A percentile compares a stretch with the other conserved stretches of the same genome.
phyloP scores from a whole-genome alignment of 2,329 filamentous ascomycete genomes.

The Emmonsia crescens region DNA sequence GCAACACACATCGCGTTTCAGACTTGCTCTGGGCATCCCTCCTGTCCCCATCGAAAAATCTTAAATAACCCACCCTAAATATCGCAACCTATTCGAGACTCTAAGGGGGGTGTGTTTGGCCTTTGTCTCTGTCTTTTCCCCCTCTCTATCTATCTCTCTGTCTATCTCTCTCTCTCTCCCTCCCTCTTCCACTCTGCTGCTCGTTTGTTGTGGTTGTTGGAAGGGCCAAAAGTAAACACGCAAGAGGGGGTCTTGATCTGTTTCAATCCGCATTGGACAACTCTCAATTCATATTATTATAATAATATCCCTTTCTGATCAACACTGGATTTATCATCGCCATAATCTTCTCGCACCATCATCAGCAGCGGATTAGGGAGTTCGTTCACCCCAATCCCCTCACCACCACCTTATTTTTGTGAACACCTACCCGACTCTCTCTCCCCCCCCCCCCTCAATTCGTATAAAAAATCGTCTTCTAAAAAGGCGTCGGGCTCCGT shows the following conservation, averaged over 20 bases:
- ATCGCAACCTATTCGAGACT: background rate
- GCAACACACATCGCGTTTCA: background rate
- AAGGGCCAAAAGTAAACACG: background rate
- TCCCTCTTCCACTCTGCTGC: background rate
- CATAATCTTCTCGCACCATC: background rate
- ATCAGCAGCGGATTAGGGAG: background rate
- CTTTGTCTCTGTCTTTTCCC: background rate
- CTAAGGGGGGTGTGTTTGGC: background rate
- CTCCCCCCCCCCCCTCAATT: background rate
- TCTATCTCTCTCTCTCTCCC: background rate
- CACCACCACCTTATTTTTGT: background rate
- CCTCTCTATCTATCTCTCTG: no score
- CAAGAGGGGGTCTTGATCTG: background rate
- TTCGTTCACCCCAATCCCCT: background rate
- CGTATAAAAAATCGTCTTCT: background rate
- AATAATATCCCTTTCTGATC: background rate
- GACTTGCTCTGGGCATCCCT: background rate
- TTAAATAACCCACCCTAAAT: no score
- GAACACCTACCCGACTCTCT: background rate
- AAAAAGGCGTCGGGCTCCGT: conserved; percentile 21
- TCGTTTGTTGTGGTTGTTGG: background rate
- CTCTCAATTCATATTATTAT: background rate
- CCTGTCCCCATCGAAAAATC: background rate
- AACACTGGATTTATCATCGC: background rate
- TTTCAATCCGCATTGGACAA: background rate